These are phyloP conservation scores for Trypanosoma scelopori DNA, from an alignment of 208 protist species.

Conservation along the genomic window DNA sequence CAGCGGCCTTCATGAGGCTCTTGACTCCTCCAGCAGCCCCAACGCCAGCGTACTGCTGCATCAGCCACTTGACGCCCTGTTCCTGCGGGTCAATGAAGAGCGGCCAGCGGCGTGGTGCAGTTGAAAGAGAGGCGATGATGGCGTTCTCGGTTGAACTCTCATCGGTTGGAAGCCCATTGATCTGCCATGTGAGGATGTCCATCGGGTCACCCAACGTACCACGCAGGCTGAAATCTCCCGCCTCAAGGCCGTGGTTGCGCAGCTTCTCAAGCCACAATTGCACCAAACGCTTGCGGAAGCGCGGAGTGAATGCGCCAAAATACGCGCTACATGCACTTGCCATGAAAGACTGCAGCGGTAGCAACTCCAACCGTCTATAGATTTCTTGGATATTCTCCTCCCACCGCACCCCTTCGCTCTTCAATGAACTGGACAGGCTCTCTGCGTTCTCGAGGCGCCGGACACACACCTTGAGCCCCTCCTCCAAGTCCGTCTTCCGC, in stretches of 20 bases:
- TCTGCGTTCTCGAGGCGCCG: slow-evolving; percentile 93
- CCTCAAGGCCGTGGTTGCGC: slow-evolving; percentile 49
- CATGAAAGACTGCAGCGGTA: slow-evolving; percentile 95
- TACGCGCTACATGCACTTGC: slow-evolving; percentile 94
- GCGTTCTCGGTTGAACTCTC: slow-evolving; percentile 96
- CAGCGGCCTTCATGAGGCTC: slow-evolving; percentile 24
- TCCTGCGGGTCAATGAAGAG: slow-evolving; percentile 96
- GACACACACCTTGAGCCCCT: slow-evolving; percentile 84
- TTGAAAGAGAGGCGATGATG: slow-evolving; percentile 87
- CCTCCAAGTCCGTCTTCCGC: slow-evolving; percentile 89
- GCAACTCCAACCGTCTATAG: slow-evolving; percentile 48
- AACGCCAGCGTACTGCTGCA: slow-evolving; percentile 63
- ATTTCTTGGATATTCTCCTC: slow-evolving; percentile 87
- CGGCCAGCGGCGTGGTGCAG: slow-evolving; percentile 89
- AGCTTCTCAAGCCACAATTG: slow-evolving; percentile 69
- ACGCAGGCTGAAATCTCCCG: slow-evolving; percentile 54
- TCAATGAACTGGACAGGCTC: slow-evolving; percentile 93
- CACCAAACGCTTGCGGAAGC: slow-evolving; percentile 90
- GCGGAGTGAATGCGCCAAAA: slow-evolving; percentile 93
- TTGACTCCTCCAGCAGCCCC: slow-evolving; percentile 25
- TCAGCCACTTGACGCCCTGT: slow-evolving; percentile 94
- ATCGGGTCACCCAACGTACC: slow-evolving; percentile 93
- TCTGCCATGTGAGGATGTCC: slow-evolving; percentile 96
- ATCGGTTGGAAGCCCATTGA: slow-evolving; percentile 96
- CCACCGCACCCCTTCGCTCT: slow-evolving; percentile 95